phyloP scores from a whole-genome alignment of 257 asterid genomes.

The Solanum arcanum region DNA sequence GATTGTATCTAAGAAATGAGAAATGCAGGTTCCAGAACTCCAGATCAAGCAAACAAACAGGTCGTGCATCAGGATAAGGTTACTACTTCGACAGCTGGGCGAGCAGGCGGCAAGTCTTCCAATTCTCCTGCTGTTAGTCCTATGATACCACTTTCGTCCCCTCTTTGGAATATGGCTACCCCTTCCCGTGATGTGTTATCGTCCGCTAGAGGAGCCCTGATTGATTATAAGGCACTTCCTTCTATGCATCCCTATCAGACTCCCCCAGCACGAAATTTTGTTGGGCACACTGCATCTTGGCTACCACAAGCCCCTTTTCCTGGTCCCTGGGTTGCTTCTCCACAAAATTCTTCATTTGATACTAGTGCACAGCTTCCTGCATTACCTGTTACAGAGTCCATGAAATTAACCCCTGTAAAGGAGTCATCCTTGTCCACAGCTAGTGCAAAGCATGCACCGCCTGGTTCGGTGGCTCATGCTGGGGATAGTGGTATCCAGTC shows the following conservation, averaged over 20 bases:
- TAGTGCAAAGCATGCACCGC: slow-evolving; percentile 21
- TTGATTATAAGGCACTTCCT: slow-evolving; percentile 65
- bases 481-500: slow-evolving; percentile 25
- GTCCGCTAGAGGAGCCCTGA: slow-evolving; percentile 40
- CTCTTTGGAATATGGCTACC: slow-evolving; percentile 79
- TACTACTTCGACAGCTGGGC: slow-evolving; percentile 31
- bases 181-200: slow-evolving; percentile 55
- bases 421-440: slow-evolving; percentile 41
- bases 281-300: slow-evolving; percentile 47
- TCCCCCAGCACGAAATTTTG: slow-evolving; percentile 42
- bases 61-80: slow-evolving; percentile 41
- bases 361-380: slow-evolving; percentile 37
- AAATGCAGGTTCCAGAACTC: slow-evolving; percentile 50
- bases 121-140: slow-evolving; percentile 51
- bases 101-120: slow-evolving; percentile 41
- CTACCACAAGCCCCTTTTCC: slow-evolving; percentile 54
- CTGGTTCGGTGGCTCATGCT: slow-evolving; percentile 25
- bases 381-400: slow-evolving; percentile 38
- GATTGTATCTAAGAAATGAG: slow-evolving; percentile 8
- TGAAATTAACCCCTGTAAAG: slow-evolving; percentile 37
- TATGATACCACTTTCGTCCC: slow-evolving; percentile 66
- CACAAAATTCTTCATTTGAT: slow-evolving; percentile 60
- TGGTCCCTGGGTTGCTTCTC: slow-evolving; percentile 66
- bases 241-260: slow-evolving; percentile 71
- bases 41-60: slow-evolving; percentile 41